phyloP scores from a whole-genome alignment of 768 basidiomycete species.

The Serendipita sp. region DNA sequence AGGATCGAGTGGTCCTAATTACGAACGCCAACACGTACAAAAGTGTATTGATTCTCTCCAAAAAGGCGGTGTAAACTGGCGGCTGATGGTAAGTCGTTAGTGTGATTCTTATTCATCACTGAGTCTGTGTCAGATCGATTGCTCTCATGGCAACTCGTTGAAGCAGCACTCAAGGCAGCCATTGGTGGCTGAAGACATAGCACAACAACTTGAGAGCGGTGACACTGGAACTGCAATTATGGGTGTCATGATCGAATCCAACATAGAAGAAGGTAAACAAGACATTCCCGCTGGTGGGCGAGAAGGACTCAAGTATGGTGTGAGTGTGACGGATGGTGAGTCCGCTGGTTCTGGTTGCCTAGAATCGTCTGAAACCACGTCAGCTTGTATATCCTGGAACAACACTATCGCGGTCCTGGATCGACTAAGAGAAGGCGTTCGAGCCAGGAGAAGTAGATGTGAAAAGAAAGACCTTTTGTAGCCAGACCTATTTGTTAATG shows the following conservation, averaged over 20 bases:
- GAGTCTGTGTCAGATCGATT: constrained; percentile 54
- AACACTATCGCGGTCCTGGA: constrained; percentile 69
- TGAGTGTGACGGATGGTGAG: constrained; percentile 61
- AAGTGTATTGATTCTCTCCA: constrained; percentile 55
- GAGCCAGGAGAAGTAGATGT: constrained; percentile 32
- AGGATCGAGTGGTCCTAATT: constrained; percentile 85
- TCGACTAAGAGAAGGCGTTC: constrained; percentile 75
- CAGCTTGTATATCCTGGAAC: constrained; percentile 79
- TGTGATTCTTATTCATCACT: background rate
- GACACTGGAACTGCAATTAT: constrained; percentile 63
- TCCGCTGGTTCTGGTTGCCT: constrained; percentile 17
- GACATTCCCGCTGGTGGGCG: constrained; percentile 63
- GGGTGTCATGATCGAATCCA: constrained; percentile 94
- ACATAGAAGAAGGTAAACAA: constrained; percentile 64
- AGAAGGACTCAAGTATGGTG: constrained; percentile 59
- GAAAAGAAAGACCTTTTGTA: too few relatives aligned
- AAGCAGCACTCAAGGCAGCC: constrained; percentile 85
- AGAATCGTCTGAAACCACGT: background rate
- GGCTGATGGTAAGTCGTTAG: constrained; percentile 59
- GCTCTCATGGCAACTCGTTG: constrained; percentile 90
- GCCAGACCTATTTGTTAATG: too few relatives aligned
- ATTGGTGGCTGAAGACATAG: constrained; percentile 79
- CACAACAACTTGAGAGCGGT: constrained; percentile 50
- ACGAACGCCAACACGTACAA: constrained; percentile 52
- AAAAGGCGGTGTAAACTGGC: constrained; percentile 63